phyloP scores from a whole-genome alignment of 371 early-diverging fungal species.

The Funneliformis caledonium region DNA sequence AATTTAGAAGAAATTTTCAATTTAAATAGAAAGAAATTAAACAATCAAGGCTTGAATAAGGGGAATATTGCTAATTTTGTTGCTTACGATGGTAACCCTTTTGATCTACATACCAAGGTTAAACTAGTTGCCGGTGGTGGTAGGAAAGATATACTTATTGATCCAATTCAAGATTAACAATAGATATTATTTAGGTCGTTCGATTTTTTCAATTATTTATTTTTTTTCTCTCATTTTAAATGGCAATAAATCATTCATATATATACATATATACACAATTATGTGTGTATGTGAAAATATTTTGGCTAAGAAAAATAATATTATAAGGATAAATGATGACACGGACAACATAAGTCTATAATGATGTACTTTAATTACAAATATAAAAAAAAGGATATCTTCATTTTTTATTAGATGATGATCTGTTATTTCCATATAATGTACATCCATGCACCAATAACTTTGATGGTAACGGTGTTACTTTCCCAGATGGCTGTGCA shows the following conservation, averaged over 20 bases:
- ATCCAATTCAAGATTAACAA: conserved; percentile 28
- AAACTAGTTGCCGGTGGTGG: conserved; percentile 32
- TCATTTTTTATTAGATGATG: background rate
- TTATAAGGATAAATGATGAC: no score
- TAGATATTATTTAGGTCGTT: background rate
- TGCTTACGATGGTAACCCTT: conserved; percentile 42
- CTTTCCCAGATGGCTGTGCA: conserved; percentile 49
- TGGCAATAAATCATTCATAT: no score
- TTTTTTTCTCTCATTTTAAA: no score
- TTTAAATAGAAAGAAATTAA: conserved; percentile 11
- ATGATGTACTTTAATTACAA: no score
- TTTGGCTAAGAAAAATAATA: no score
- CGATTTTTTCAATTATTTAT: no score
- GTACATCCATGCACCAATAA: conserved; percentile 38
- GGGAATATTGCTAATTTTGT: conserved; percentile 40
- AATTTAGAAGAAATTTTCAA: conserved; percentile 62
- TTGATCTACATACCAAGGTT: conserved; percentile 25
- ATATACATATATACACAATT: no score
- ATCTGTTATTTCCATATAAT: conserved; percentile 24
- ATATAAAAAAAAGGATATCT: no score
- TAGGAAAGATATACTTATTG: conserved; percentile 23
- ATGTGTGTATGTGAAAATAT: no score
- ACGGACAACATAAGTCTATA: no score
- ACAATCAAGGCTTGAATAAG: background rate
- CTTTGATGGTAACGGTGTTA: conserved; percentile 59